A percentile compares a stretch with the other conserved stretches of the same genome.
These are phyloP conservation scores for Xylaria sp. DNA, from an alignment of 2,329 filamentous ascomycete species.

Conservation along the genomic window DNA sequence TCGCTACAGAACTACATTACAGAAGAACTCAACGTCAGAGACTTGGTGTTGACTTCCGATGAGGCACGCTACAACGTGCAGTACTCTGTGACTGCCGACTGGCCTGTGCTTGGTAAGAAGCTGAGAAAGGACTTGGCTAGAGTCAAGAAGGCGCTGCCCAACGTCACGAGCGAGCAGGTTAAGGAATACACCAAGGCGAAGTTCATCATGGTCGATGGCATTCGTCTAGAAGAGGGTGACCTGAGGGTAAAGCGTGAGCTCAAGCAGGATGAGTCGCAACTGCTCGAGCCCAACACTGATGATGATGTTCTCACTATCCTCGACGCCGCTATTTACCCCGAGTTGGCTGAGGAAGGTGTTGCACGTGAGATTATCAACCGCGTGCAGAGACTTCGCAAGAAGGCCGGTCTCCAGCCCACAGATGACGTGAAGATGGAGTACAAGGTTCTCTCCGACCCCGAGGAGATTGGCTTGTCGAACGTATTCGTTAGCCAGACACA, in stretches of 20 bases:
- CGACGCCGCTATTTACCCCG: conserved; percentile 75
- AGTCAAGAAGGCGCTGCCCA: conserved; percentile 85
- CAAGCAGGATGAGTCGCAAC: conserved; percentile 65
- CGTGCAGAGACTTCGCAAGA: conserved; percentile 88
- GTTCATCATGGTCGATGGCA: conserved; percentile 77
- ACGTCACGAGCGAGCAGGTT: conserved; percentile 72
- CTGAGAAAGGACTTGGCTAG: conserved; percentile 89
- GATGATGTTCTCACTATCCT: conserved; percentile 86
- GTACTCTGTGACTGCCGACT: conserved; percentile 85
- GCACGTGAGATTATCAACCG: conserved; percentile 90
- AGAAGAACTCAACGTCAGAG: conserved; percentile 86
- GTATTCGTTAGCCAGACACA: conserved; percentile 64
- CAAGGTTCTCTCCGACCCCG: conserved; percentile 70
- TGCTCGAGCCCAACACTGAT: conserved; percentile 82
- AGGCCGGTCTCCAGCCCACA: conserved; percentile 81
- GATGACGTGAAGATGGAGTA: conserved; percentile 98
- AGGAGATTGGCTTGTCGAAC: conserved; percentile 64
- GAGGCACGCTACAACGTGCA: conserved; percentile 89
- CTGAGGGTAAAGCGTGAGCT: conserved; percentile 76
- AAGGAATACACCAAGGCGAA: conserved; percentile 69
- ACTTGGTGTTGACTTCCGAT: conserved; percentile 77
- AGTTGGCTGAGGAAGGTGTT: conserved; percentile 81
- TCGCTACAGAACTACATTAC: conserved; percentile 83
- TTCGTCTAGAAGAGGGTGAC: conserved; percentile 75
- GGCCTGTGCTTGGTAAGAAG: conserved; percentile 93